Evolutionary conservation across 257 asterid genomes (phyloP).

Genomic region (Solanum lignicaule): DNA sequence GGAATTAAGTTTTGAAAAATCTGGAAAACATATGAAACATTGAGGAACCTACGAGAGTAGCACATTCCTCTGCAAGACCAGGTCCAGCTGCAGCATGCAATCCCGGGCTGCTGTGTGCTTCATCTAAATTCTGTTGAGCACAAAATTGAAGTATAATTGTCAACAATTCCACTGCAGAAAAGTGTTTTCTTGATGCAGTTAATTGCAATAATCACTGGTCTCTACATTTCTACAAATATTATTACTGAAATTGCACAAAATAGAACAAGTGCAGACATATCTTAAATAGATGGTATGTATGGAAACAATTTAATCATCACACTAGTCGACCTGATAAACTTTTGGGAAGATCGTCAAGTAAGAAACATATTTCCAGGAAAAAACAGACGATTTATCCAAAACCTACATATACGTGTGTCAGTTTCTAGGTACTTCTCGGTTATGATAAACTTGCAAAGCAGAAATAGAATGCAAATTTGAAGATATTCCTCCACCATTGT

Average conservation of each 20-base stretch:
- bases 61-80: constrained; percentile 85
- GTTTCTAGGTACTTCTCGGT: background rate
- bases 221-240: background rate
- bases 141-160: constrained; percentile 1
- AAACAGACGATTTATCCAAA: background rate
- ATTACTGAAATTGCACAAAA: background rate
- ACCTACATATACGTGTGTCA: background rate
- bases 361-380: background rate
- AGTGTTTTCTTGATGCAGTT: background rate
- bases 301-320: background rate
- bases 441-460: background rate
- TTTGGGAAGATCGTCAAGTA: background rate
- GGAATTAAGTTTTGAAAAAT: background rate
- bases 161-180: background rate
- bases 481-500: background rate
- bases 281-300: background rate
- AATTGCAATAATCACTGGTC: background rate
- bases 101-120: constrained; percentile 97
- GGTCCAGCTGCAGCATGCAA: constrained; percentile 99
- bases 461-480: background rate
- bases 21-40: background rate
- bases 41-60: constrained; percentile 19
- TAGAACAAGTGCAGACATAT: background rate
- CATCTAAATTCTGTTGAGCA: constrained; percentile 74
- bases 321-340: background rate